Percentiles rank a stretch among this genome's conserved stretches.
phyloP scores from a whole-genome alignment of 1,284 basidiomycete species.

The Cryptococcus hybrid region DNA sequence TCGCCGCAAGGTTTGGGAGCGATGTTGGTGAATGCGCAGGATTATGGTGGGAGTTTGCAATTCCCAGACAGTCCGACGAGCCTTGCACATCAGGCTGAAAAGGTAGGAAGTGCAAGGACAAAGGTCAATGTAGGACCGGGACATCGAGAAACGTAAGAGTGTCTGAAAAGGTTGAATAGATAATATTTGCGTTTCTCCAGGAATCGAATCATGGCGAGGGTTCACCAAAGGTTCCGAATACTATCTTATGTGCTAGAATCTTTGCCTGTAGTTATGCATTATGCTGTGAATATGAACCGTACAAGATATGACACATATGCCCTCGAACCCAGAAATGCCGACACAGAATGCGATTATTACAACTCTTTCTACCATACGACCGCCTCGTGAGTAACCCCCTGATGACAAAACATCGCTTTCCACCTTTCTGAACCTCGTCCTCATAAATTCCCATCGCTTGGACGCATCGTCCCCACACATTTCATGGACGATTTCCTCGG shows the following conservation, averaged over 20 bases:
- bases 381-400: constrained; percentile 55
- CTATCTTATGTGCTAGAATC: too few species aligned
- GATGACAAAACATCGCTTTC: constrained; percentile 75
- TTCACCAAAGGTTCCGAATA: too few species aligned
- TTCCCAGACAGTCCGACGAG: neutral
- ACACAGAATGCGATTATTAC: neutral
- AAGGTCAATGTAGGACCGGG: constrained; percentile 10
- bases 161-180: neutral
- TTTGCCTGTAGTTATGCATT: too few species aligned
- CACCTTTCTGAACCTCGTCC: constrained; percentile 81
- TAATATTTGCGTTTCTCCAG: neutral
- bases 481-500: constrained; percentile 51
- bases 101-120: constrained; percentile 19
- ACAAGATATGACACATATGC: too few species aligned
- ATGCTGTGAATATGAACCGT: too few species aligned
- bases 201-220: too few species aligned
- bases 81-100: too few species aligned
- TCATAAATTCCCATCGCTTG: constrained; percentile 58
- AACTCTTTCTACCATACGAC: constrained; percentile 68
- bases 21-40: neutral
- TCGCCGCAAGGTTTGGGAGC: too few species aligned
- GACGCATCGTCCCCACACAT: constrained; percentile 53
- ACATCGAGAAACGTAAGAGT: too few species aligned
- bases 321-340: neutral
- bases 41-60: neutral